Evolutionary conservation across 371 early-diverging fungal species (phyloP), one percentile per base, ranked within the genome.

Genomic region (Mucor racemosus): DNA sequence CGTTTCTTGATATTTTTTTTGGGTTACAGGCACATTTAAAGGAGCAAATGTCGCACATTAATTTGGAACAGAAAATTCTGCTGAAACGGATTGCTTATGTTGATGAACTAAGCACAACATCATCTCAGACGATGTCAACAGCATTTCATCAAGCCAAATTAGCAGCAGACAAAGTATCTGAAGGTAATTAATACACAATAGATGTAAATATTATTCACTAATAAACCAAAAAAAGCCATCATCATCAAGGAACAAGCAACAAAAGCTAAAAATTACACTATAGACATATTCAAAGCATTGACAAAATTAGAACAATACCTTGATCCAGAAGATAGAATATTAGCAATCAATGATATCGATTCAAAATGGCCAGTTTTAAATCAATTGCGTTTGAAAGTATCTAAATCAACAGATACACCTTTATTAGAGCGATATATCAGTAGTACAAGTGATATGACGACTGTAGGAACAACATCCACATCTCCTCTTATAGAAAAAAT

Each of bases 41-140:
- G 44, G 55, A 64, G 26, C 59, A 71, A 11, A 68, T 74, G 55
- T 42, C 48, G 13, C 33, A 39, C 4, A 61, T 76, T 21, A 68
- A 66, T 44, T 40, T 36, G 6, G 66, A 71, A 8, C 77, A 77
- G 62, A 66, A 54, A 48, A 39, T 63, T 21, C 21, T 77, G 17
- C 57, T 74, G 21, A 69, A 69, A 21, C 64, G 75, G 10, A 74
- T 74, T 40, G 67, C 69, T 9, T 72, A 77, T 48, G 74, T 69
- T 11, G 72, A 77, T 36, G 72, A 77, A 31, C 44, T 77, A 19
- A 74, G 75, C 50, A 35, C 46, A 7, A 39, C 61, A 15, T 59
- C 65, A 0, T 26, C 65, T 1, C 67, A 71, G 42, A 54, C 67
- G 10, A 53, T 74, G 33, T 10, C 41, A 15, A 14, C 46, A 21